Evolutionary conservation across 2,329 filamentous ascomycete species (phyloP).

Genomic region (Colletotrichum shisoi): DNA sequence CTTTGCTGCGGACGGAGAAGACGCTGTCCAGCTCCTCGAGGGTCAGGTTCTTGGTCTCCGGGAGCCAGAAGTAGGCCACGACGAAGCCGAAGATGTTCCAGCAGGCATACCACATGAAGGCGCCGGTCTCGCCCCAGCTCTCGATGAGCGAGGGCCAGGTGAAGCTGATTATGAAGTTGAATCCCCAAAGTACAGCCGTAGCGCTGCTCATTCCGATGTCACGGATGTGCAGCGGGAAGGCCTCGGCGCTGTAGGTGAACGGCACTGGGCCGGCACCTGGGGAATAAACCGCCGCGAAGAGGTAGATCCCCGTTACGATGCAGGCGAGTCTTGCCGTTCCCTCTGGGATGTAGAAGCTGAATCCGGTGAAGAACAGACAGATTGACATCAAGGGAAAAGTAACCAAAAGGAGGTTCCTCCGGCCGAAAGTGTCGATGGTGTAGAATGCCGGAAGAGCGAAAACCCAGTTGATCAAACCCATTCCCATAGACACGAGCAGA

Average conservation of each 20-base stretch:
- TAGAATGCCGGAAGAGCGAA: slow-evolving; percentile 66
- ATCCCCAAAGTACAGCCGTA: slow-evolving; percentile 53
- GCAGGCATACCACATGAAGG: slow-evolving; percentile 52
- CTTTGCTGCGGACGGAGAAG: slow-evolving; percentile 46
- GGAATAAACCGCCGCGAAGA: slow-evolving; percentile 54
- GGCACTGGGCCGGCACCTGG: slow-evolving; percentile 66
- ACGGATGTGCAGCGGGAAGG: slow-evolving; percentile 64
- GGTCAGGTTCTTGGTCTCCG: slow-evolving; percentile 49
- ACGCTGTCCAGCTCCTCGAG: slow-evolving; percentile 49
- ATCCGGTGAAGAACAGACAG: slow-evolving; percentile 62
- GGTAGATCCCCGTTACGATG: slow-evolving; percentile 51
- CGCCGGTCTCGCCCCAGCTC: slow-evolving; percentile 46
- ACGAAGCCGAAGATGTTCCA: slow-evolving; percentile 50
- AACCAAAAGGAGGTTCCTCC: slow-evolving; percentile 63
- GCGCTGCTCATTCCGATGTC: slow-evolving; percentile 61
- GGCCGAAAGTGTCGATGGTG: slow-evolving; percentile 67
- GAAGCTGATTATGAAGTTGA: slow-evolving; percentile 52
- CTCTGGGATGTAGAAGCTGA: slow-evolving; percentile 56
- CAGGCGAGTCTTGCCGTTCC: slow-evolving; percentile 44
- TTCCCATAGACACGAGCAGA: slow-evolving; percentile 64
- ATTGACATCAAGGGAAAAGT: slow-evolving; percentile 67
- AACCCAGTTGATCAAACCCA: slow-evolving; percentile 65
- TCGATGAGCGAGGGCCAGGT: slow-evolving; percentile 45
- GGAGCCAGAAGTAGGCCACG: slow-evolving; percentile 48
- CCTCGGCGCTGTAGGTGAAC: slow-evolving; percentile 67